A percentile compares a stretch with the other conserved stretches of the same genome.
These are phyloP conservation scores for Strombidium stylifer DNA, from an alignment of 73 alveolate species.

Conservation along the genomic window DNA sequence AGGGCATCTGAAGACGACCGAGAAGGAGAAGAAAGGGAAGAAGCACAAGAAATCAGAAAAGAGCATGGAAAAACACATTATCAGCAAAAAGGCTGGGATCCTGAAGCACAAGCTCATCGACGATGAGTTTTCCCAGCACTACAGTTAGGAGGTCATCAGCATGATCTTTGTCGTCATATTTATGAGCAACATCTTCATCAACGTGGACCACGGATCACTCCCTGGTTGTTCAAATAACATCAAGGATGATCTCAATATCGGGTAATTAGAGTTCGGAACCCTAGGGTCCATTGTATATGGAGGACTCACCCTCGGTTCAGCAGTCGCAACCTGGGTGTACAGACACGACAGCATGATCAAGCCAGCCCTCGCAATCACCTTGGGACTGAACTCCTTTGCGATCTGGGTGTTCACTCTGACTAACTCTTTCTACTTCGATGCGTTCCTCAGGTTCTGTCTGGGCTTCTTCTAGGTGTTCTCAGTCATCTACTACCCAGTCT, in stretches of 20 bases:
- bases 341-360: slow-evolving; percentile 75
- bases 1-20: too few species aligned
- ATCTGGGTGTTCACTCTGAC: slow-evolving; percentile 48
- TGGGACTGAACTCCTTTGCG: slow-evolving; percentile 10
- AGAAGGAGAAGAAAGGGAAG: too few species aligned
- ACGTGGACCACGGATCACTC: slow-evolving; percentile 79
- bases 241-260: slow-evolving; percentile 59
- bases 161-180: background rate
- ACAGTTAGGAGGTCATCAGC: too few species aligned
- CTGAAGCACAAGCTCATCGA: too few species aligned
- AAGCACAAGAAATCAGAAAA: too few species aligned
- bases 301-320: slow-evolving; percentile 71
- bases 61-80: too few species aligned
- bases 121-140: too few species aligned
- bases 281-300: slow-evolving; percentile 81
- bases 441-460: slow-evolving; percentile 56
- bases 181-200: background rate
- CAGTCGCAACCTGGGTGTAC: too few species aligned
- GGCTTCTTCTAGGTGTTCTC: slow-evolving; percentile 75
- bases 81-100: too few species aligned
- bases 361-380: slow-evolving; percentile 51
- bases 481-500: slow-evolving; percentile 75
- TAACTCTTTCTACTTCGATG: slow-evolving; percentile 23
- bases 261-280: slow-evolving; percentile 70
- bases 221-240: slow-evolving; percentile 80